Base-by-base conservation (phyloP, 148 eudicot species). In the Cornus controversa region DNA sequence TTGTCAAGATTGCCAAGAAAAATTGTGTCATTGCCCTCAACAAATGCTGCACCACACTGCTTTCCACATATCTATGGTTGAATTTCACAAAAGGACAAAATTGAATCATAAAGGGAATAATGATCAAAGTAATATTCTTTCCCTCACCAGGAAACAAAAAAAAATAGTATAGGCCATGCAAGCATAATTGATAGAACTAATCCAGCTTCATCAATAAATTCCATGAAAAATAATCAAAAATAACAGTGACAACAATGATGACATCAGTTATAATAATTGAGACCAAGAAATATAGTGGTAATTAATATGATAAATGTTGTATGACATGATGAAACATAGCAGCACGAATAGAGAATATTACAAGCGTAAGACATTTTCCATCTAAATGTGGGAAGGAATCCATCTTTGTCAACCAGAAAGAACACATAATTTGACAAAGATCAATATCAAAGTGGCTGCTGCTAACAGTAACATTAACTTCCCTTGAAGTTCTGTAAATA, bases 11-110 rank as follows among this genome's bases (percentile, higher is more conserved):
- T 86, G 69, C 91, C 89, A 81, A 91, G 90, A 82, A 73, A 89
- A 70, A 91, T 66, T 25, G 96, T 91, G 81, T 91, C 93, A 70
- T 86, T 88, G 23, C 93, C 93, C 85, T 89, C 89, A 71, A 82
- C 86, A 74, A 84, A 83, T 54, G 82, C 27, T 70, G 75, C 85
- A 37, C 82, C 70, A 80, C 91, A 89, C 63, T 82, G 80, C 86
- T 84, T 91, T 67, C 96, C 96, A 73, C 89, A 84, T 14, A 91
- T 88, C 96, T 91, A 62, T 18, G 66, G 50, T 73, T 34, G 23
- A 25, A 81, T 72, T 65, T 71, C 70, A 74, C 66, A 77, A 62
- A 66, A 40, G 24, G n/a, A 76, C 63, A 75, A 58, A 29, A 75
- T 50, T 36, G n/a, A 68, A 65, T 36, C 28, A 2, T 28, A 16